Conservation (phyloP, 176 grass and related monocot species). For the Hsuehochloa calcarea region DNA sequence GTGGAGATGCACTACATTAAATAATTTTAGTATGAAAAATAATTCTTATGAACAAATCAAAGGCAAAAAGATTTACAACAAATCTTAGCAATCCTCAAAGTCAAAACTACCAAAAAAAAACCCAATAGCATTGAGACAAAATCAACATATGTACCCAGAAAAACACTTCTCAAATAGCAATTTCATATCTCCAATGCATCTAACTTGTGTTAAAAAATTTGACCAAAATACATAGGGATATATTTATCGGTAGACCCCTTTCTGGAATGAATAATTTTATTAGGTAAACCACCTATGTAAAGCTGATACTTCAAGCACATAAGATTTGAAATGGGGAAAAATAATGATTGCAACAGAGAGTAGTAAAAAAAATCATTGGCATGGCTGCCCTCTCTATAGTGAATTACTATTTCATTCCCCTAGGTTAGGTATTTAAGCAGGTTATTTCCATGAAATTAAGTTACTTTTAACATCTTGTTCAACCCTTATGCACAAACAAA, state of each 20-base stretch:
- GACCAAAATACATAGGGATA: background rate
- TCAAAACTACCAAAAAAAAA: background rate
- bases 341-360: background rate
- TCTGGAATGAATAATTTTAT: background rate
- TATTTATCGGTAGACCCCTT: background rate
- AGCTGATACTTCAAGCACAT: background rate
- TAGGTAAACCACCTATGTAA: background rate
- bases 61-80: background rate
- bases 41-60: conserved; percentile 20
- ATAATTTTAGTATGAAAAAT: too few relatives aligned
- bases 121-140: background rate
- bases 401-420: background rate
- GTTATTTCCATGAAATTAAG: background rate
- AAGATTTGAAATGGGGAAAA: background rate
- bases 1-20: too few relatives aligned
- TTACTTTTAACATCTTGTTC: background rate
- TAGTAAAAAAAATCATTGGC: background rate
- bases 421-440: background rate
- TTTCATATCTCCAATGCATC: background rate
- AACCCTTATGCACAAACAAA: background rate
- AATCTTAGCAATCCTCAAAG: background rate
- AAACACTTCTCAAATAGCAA: background rate
- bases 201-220: background rate
- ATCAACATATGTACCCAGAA: too few relatives aligned
- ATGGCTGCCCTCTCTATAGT: background rate